Evolutionary conservation across 2,329 filamentous ascomycete species (phyloP), one percentile per base, ranked within the genome.

Genomic region (Pseudodiploospora longispora): DNA sequence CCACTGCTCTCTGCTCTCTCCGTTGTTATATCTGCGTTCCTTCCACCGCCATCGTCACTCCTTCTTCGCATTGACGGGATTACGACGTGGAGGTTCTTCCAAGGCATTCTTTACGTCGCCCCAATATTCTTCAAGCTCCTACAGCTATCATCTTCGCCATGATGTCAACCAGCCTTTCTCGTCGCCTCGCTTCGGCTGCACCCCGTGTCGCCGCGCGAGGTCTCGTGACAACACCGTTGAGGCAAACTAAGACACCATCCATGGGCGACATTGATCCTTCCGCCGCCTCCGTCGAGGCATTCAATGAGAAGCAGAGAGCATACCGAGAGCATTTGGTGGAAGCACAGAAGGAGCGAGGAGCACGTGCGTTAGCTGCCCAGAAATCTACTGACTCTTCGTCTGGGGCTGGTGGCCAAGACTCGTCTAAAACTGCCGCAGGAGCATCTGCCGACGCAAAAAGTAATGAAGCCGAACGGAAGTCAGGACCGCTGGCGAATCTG

Each of bases 241-340:
- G 62, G 50, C 59, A 64, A 44, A 54, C 50, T 50, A 73, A 71
- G 47, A 70, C 81, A 19, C 93, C 93, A n/a, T 81, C 85, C 33
- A 78, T 98, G 53, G 84, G 86, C 62, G 90, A 98, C 67, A 81
- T 98, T 57, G 71, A 84, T 74, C 65, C 68, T 12, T 62, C 64
- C 38, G 78, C 83, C 40, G 73, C 85, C 50, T 79, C 80, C 50
- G 82, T 86, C 52, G 74, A 82, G 42, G 72, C 76, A 45, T 98
- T 97, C 75, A 87, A 86, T 62, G 70, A 75, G 58, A 87, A 85
- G 66, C 90, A 95, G 71, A 84, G 83, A 66, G 76, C 82, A 59
- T 97, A 96, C 70, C 85, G 93, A 62, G 82, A 90, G 66, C 80
- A 85, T 63, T 72, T 95, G 58, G 77, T 82, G 57, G 78, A 83